Evolutionary conservation across 75 land plant species (phyloP), one percentile per base, ranked within the genome.

Genomic region (Larix kaempferi): DNA sequence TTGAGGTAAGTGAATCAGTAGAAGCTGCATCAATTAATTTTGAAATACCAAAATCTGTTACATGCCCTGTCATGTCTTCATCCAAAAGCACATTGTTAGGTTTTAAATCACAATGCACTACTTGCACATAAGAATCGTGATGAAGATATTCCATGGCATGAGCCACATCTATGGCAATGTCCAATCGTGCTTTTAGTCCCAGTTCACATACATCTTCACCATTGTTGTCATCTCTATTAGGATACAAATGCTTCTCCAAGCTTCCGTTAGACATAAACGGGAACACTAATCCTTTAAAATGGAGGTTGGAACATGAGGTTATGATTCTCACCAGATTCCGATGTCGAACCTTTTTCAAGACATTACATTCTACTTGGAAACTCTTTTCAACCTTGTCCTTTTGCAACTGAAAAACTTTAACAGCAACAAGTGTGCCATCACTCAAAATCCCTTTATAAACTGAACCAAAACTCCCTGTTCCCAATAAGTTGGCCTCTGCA

Each of bases 61-160:
- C 73, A 65, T 75, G 60, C 21, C 83, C 81, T 56, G 49, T 65
- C 83, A 74, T 77, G 54, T 61, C 79, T 23, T 75, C 78, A 71
- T 87, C 88, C 11, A 87, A 63, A 26, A 87, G 88, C 57, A 87
- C 41, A 59, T 87, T 87, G 76, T 81, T 83, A 11, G 88, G 88
- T 58, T 86, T 86, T 62, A 81, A 55, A 52, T 87, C 86, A 57
- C 86, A 72, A 41, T 84, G 88, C 63, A 84, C 78, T 13, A 87
- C 52, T 22, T 44, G 75, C n/a, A 59, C 55, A 13, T 60, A 72
- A 52, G 80, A 73, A 15, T 84, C 80, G 8, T 76, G 65, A 57
- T 87, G 88, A 57, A 87, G 75, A 65, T 87, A 87, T 54, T 73
- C 77, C 75, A 87, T 15, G 26, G 80, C 86, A 69, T 56, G 56